Base-by-base conservation (phyloP, 2,329 filamentous ascomycete species). In the Nigrospora sphaerica region DNA sequence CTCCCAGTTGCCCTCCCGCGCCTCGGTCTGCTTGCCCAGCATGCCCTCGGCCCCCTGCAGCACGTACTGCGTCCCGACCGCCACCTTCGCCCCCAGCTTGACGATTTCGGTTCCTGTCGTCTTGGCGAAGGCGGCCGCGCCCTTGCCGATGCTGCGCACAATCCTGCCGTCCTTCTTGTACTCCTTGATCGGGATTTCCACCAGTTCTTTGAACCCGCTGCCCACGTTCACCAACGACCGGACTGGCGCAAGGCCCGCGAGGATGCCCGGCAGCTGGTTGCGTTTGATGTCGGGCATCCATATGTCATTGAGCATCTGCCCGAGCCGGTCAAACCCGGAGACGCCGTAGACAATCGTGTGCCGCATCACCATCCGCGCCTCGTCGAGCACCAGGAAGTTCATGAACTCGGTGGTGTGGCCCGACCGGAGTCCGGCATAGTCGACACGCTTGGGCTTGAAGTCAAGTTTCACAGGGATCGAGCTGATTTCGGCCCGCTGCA, bases 371-470 rank as follows among this genome's bases (percentile, higher is more conserved):
- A 98, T 86, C 50, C 92, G 83, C 2, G 93, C 83, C 53, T 88
- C 85, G 55, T 98, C 93, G 1, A 98, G 78, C 13, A 92, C 87
- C 53, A 98, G 78, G 62, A 98, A 96, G 64, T 98, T 98, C 91
- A 97, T 97, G 59, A 98, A 95, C 63, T 98, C 93, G 0, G 89
- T 95, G 1, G 93, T 97, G 54, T 88, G 89, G 2, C 93, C 93
- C 1, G 93, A 96, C 23, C 91, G 83, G 4, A 98, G 77, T 4
- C 91, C 91, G 0, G 84, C 88, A 57, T 98, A 98, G 64, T 98
- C 92, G 16, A 98, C 88, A n/a, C 89, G 82, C 66, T 98, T 97
- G 10, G 93, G 93, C 64, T 98, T 98, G 70, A 98, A 98, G 66
- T 98, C 93, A 4, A 82, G 80, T 59, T 86, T 90, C 46, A 98